Conservation (phyloP, 2,329 filamentous ascomycete genomes). For the Penicillium nordicum region DNA sequence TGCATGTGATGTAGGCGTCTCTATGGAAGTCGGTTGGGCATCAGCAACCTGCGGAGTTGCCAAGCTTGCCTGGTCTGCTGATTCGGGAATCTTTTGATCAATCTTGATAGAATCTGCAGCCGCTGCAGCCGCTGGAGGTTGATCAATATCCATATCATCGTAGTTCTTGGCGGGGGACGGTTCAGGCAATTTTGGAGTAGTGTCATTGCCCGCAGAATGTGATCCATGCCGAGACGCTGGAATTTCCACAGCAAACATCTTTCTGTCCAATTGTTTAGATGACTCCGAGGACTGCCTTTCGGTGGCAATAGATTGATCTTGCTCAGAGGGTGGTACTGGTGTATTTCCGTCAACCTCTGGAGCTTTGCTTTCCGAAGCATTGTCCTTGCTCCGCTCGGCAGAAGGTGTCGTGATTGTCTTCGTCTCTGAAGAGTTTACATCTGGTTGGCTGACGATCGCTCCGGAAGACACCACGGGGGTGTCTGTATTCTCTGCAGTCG, state of each 20-base stretch:
- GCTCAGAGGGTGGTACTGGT: background rate
- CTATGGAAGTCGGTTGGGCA: background rate
- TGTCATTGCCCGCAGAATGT: background rate
- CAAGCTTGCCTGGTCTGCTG: background rate
- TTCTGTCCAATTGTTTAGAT: background rate
- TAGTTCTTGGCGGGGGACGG: background rate
- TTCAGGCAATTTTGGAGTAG: background rate
- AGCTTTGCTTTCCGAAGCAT: background rate
- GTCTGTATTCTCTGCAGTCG: background rate
- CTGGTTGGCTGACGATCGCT: background rate
- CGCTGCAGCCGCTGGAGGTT: constrained; percentile 1
- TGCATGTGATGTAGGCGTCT: background rate
- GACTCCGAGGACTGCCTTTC: background rate
- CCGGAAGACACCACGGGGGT: background rate
- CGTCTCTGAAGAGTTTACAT: background rate
- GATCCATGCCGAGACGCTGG: background rate
- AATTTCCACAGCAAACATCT: constrained; percentile 3
- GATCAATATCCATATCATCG: constrained; percentile 21
- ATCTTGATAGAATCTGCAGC: background rate
- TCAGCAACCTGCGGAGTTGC: background rate
- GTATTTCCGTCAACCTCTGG: background rate
- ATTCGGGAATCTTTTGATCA: background rate
- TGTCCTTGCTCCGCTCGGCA: background rate
- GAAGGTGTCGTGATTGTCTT: background rate
- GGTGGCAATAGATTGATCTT: background rate